phyloP scores from a whole-genome alignment of 2,329 filamentous ascomycete genomes.

The Ascochyta lentis region DNA sequence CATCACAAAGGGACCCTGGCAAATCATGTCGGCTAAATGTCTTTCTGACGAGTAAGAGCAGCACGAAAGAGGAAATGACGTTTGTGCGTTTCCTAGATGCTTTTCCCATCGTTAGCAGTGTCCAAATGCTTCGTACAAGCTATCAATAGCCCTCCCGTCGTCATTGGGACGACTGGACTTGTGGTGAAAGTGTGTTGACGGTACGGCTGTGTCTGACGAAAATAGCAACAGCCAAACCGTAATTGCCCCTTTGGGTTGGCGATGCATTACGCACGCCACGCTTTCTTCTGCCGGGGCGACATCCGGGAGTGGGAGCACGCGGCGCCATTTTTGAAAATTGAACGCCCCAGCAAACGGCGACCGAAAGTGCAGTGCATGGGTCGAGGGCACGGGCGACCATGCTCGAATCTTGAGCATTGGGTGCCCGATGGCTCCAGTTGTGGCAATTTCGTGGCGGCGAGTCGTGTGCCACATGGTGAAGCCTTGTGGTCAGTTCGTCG shows the following conservation, averaged over 20 bases:
- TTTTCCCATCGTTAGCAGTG: not conserved
- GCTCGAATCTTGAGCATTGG: constrained; percentile 5
- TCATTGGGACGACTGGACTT: constrained; percentile 1
- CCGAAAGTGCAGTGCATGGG: constrained; percentile 4
- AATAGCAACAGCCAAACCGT: constrained; percentile 8
- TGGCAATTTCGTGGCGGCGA: constrained; percentile 16
- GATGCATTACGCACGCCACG: constrained; percentile 1
- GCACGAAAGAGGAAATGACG: constrained; percentile 4
- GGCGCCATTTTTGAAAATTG: constrained; percentile 9
- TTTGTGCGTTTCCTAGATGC: not conserved
- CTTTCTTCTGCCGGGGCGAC: not conserved
- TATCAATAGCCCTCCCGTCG: constrained; percentile 8
- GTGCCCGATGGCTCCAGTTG: constrained; percentile 4
- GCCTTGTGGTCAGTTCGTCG: constrained; percentile 11
- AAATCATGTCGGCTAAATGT: constrained; percentile 9
- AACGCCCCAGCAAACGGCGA: constrained; percentile 11
- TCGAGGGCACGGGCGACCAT: constrained; percentile 5
- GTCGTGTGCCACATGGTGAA: constrained; percentile 5
- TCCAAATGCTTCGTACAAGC: not conserved
- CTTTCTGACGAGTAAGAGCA: constrained; percentile 1
- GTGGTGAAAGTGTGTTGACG: not conserved
- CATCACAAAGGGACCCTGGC: constrained; percentile 2
- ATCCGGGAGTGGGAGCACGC: constrained; percentile 14
- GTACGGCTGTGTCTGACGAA: constrained; percentile 8
- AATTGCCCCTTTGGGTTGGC: constrained; percentile 6